Evolutionary conservation across 2,329 filamentous ascomycete species (phyloP).

Genomic region (Seiridium cupressi): DNA sequence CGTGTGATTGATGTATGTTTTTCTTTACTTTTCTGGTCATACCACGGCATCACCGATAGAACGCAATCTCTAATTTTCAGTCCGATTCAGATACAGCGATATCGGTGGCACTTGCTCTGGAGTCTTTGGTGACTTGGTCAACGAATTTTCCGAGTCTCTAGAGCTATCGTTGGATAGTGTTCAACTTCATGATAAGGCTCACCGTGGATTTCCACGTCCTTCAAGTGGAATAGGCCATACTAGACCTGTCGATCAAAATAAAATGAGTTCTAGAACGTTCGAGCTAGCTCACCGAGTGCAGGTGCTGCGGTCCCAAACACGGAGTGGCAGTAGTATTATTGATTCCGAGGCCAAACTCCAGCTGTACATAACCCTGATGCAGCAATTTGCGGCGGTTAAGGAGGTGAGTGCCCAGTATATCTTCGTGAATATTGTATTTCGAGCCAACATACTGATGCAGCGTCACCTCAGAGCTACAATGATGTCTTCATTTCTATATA

Average conservation of each 20-base stretch:
- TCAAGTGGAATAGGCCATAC: neutral
- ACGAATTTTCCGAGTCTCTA: neutral
- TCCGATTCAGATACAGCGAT: neutral
- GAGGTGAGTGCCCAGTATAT: neutral
- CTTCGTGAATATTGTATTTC: neutral
- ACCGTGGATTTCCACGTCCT: neutral
- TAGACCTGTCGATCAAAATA: neutral
- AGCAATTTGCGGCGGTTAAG: neutral
- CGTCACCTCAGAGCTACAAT: neutral
- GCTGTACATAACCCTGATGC: neutral
- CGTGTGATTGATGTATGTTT: neutral
- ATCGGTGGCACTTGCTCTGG: neutral
- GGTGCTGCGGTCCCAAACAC: neutral
- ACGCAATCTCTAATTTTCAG: neutral
- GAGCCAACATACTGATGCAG: no score
- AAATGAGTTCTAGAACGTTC: neutral
- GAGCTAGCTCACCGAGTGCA: neutral
- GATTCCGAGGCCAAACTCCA: neutral
- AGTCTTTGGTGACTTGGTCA: neutral
- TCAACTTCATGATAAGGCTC: neutral
- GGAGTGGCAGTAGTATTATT: neutral
- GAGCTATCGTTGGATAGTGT: neutral
- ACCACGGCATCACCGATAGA: no score
- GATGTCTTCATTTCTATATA: neutral
- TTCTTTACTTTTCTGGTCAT: neutral